Evolutionary conservation across 768 basidiomycete genomes (phyloP).

Genomic region (Sporobolomyces pararoseus): DNA sequence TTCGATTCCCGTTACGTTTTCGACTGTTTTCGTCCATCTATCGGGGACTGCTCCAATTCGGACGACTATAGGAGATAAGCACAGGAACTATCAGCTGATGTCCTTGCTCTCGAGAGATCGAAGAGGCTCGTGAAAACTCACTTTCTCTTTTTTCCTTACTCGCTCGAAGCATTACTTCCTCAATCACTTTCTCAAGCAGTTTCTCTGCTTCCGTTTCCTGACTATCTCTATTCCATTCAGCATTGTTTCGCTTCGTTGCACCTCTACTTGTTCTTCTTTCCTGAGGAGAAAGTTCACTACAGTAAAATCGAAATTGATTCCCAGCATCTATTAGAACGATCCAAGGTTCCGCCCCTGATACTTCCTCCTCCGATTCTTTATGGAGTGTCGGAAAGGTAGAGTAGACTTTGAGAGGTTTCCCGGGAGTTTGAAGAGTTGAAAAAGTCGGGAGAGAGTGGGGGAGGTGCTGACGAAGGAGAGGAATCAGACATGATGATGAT

Average conservation of each 20-base stretch:
- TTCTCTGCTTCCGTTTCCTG: neutral
- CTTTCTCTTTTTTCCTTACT: neutral
- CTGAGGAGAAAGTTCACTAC: no score
- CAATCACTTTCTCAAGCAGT: neutral
- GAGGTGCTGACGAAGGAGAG: slow-evolving; percentile 4
- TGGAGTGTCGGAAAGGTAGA: slow-evolving; percentile 4
- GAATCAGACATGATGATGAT: neutral
- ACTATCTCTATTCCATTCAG: neutral
- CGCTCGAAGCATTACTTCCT: neutral
- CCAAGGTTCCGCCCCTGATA: neutral
- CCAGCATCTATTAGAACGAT: slow-evolving; percentile 18
- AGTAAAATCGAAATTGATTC: slow-evolving; percentile 30
- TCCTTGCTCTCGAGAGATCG: no score
- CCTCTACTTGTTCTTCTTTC: no score
- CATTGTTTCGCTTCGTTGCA: neutral
- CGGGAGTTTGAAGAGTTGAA: slow-evolving; percentile 15
- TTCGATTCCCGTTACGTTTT: neutral
- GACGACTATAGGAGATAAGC: no score
- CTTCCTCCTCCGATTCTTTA: fast-evolving
- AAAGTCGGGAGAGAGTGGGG: slow-evolving; percentile 9
- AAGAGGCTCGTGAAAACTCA: neutral
- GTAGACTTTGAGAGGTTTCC: neutral
- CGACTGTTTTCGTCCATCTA: neutral
- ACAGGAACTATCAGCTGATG: no score
- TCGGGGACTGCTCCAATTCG: slow-evolving; percentile 30